A percentile compares a stretch with the other conserved stretches of the same genome.
Conservation (phyloP, 257 asterid species). For the Fraxinus americana region DNA sequence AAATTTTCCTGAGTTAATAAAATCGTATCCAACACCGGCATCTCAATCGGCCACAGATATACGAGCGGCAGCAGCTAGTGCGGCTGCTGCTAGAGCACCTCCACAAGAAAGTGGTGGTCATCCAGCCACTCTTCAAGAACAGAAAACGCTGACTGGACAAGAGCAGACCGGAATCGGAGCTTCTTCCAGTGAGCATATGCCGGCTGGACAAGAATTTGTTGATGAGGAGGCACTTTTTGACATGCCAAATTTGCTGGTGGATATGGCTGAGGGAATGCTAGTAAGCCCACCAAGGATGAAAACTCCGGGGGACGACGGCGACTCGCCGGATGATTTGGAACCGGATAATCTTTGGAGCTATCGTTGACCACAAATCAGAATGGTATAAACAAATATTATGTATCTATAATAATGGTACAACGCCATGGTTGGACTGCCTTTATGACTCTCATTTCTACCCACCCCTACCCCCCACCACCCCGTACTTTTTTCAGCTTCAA, state of each 20-base stretch:
- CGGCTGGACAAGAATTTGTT: conserved; percentile 23
- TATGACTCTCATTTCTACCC: not conserved
- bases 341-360: conserved; percentile 49
- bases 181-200: not conserved
- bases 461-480: not conserved
- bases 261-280: conserved; percentile 71
- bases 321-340: conserved; percentile 33
- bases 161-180: conserved; percentile 4
- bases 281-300: conserved; percentile 56
- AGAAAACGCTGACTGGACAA: not conserved
- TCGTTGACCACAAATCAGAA: conserved; percentile 13
- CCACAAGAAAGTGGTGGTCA: not conserved
- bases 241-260: conserved; percentile 56
- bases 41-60: conserved; percentile 42
- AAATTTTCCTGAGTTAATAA: conserved; percentile 41
- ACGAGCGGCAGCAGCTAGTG: conserved; percentile 39
- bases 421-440: not conserved
- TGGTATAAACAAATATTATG: not conserved
- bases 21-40: conserved; percentile 39
- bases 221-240: conserved; percentile 59
- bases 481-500: not conserved
- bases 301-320: conserved; percentile 15
- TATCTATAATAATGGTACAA: not conserved
- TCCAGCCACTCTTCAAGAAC: not conserved
- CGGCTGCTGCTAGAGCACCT: conserved; percentile 35